These are phyloP conservation scores for Solanum chiquidenum DNA, from an alignment of 257 asterid species.

Conservation along the genomic window DNA sequence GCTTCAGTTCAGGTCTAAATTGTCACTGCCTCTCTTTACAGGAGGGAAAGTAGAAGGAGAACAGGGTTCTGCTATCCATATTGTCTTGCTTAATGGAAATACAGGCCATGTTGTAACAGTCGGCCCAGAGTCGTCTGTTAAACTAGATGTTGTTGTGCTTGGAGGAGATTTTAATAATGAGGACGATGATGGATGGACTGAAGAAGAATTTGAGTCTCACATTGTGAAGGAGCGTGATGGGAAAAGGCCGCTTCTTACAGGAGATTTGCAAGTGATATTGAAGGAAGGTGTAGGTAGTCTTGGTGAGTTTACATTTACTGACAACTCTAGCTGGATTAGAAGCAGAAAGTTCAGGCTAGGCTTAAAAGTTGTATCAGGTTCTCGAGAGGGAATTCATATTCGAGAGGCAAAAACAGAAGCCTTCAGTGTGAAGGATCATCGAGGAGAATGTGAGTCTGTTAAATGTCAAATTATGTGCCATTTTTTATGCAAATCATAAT, in stretches of 20 bases:
- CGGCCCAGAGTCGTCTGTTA: slow-evolving; percentile 20
- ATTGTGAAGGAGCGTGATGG: slow-evolving; percentile 25
- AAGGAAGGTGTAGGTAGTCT: slow-evolving; percentile 25
- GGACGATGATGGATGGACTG: slow-evolving; percentile 20
- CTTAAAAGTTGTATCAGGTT: slow-evolving; percentile 58
- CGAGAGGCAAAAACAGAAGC: slow-evolving; percentile 97
- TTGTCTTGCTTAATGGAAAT: slow-evolving; percentile 20
- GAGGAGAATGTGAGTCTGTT: slow-evolving; percentile 84
- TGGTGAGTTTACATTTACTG: slow-evolving; percentile 48
- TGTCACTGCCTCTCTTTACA: slow-evolving; percentile 25
- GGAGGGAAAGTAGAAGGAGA: slow-evolving; percentile 23
- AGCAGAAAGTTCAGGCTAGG: slow-evolving; percentile 94
- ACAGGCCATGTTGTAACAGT: slow-evolving; percentile 12
- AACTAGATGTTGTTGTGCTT: slow-evolving; percentile 23
- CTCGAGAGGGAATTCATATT: slow-evolving; percentile 49
- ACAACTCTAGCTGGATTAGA: slow-evolving; percentile 97
- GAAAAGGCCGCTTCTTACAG: slow-evolving; percentile 26
- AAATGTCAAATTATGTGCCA: neutral
- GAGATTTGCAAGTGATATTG: slow-evolving; percentile 23
- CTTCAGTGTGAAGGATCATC: slow-evolving; percentile 95
- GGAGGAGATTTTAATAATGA: slow-evolving; percentile 27
- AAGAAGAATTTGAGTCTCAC: slow-evolving; percentile 19
- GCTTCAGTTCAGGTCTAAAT: slow-evolving; percentile 18
- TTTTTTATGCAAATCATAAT: neutral
- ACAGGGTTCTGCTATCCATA: slow-evolving; percentile 7